phyloP scores from a whole-genome alignment of 1,139 yeast genomes.

The Pneumocystis jirovecii region DNA sequence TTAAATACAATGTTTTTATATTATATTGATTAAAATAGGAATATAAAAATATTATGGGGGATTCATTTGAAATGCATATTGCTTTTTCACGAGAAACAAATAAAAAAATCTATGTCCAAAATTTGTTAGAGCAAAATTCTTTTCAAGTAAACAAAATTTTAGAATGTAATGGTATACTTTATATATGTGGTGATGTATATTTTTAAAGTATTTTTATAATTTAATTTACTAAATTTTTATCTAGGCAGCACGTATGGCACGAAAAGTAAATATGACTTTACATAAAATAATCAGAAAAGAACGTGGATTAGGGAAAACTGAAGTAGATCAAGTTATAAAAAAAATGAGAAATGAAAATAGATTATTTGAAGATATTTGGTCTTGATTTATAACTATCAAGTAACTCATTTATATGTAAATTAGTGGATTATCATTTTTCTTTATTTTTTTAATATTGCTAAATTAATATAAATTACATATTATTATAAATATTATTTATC shows the following conservation, averaged over 20 bases:
- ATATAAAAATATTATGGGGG: slow-evolving; percentile 49
- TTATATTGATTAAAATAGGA: slow-evolving; percentile 17
- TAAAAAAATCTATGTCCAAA: slow-evolving; percentile 77
- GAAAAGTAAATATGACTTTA: slow-evolving; percentile 75
- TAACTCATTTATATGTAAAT: background rate
- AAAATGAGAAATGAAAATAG: slow-evolving; percentile 70
- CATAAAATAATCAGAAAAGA: slow-evolving; percentile 28
- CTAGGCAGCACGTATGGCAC: slow-evolving; percentile 71
- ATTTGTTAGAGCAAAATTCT: slow-evolving; percentile 47
- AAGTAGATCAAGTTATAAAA: slow-evolving; percentile 66
- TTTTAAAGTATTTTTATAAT: background rate
- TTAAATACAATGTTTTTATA: slow-evolving; percentile 3
- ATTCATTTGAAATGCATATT: slow-evolving; percentile 51
- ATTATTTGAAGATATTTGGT: slow-evolving; percentile 98
- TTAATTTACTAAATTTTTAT: background rate
- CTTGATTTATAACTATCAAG: background rate
- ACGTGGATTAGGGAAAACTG: slow-evolving; percentile 42
- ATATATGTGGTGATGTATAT: slow-evolving; percentile 82
- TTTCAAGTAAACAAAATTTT: slow-evolving; percentile 40
- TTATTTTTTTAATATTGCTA: background rate
- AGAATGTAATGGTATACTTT: slow-evolving; percentile 66
- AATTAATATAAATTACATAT: background rate
- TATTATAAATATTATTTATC: background rate
- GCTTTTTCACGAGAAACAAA: slow-evolving; percentile 70
- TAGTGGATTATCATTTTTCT: background rate